Base-by-base conservation (phyloP, 352 stramenopile species). In the Globisporangium parvum region DNA sequence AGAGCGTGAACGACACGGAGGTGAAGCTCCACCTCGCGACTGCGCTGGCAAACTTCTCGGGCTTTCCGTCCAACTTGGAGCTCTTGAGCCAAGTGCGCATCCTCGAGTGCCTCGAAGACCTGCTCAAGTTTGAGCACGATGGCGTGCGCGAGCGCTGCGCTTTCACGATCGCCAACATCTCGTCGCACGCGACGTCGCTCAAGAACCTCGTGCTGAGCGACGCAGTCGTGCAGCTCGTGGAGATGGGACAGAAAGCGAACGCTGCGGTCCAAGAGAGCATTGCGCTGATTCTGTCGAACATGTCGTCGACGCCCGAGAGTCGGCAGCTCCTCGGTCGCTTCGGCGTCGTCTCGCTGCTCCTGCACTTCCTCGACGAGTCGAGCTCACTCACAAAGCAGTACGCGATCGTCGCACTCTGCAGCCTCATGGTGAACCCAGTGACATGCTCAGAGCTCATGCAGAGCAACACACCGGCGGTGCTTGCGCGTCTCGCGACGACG, bases 31-130 rank as follows among this genome's bases (percentile, higher is more conserved):
- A 88, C 42, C 53, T 93, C 35, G 83, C 83, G 6, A 90, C 74
- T 5, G 83, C 83, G 23, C 64, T 93, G 15, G 86, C 80, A 45
- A 93, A 93, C 52, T 88, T 93, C 42, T 93, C 80, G 0, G 83
- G 83, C 1, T 51, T 89, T 17, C 55, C 69, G 20, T 73, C 69
- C 11, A 93, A 93, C 49, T 66, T 91, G 9, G 80, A 93, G 46
- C 44, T 70, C 3, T 59, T 93, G 26, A 85, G 75, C 41, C 78
- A 89, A 26, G 73, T 71, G 17, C 68, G 76, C 6, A 77, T 91
- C 17, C 69, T 93, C 9, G 79, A 90, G 44, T 87, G 80, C 23
- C 68, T 93, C 18, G 76, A 88, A 37, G 77, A 85, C 51, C 67
- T 93, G 23, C 74, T 93, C 55, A 85, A 90, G 37, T 77, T 63